A percentile compares a stretch with the other conserved stretches of the same genome.
Evolutionary conservation across 2,329 filamentous ascomycete genomes (phyloP).

Genomic region (Monosporascus sp.): DNA sequence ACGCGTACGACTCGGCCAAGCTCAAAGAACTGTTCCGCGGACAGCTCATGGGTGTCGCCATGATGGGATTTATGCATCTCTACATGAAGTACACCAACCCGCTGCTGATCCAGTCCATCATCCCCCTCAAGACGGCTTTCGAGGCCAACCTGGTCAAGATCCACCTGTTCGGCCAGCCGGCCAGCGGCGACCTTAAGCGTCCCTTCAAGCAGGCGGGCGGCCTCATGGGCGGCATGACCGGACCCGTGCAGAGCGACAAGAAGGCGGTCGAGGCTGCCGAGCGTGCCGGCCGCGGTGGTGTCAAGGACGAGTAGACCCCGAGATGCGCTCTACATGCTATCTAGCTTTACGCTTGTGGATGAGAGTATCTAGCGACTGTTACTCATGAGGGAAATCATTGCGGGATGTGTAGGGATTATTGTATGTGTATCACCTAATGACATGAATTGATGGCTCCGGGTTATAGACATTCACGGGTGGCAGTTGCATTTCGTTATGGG

Average conservation of each 20-base stretch:
- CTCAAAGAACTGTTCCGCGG: constrained; percentile 80
- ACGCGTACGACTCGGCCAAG: constrained; percentile 89
- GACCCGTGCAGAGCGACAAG: constrained; percentile 83
- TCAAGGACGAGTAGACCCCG: constrained; percentile 61
- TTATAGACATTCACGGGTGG: background rate
- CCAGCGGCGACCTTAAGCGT: constrained; percentile 84
- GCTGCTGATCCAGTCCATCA: constrained; percentile 96
- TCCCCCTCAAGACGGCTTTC: constrained; percentile 91
- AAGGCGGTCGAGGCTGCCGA: constrained; percentile 78
- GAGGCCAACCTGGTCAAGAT: constrained; percentile 97
- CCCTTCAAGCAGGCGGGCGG: constrained; percentile 87
- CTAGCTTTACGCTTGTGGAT: background rate
- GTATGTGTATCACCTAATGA: background rate
- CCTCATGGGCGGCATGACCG: constrained; percentile 73
- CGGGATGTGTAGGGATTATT: background rate
- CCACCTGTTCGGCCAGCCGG: constrained; percentile 81
- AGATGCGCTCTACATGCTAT: too few relatives aligned
- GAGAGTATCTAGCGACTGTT: background rate
- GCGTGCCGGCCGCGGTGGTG: constrained; percentile 66
- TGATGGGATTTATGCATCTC: constrained; percentile 98
- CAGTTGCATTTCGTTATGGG: too few relatives aligned
- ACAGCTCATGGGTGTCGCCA: constrained; percentile 91
- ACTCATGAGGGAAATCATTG: background rate
- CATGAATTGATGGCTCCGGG: background rate
- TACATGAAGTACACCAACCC: constrained; percentile 99